Conservation (phyloP, 2,329 filamentous ascomycete species). For the Cyclaneusma minus region DNA sequence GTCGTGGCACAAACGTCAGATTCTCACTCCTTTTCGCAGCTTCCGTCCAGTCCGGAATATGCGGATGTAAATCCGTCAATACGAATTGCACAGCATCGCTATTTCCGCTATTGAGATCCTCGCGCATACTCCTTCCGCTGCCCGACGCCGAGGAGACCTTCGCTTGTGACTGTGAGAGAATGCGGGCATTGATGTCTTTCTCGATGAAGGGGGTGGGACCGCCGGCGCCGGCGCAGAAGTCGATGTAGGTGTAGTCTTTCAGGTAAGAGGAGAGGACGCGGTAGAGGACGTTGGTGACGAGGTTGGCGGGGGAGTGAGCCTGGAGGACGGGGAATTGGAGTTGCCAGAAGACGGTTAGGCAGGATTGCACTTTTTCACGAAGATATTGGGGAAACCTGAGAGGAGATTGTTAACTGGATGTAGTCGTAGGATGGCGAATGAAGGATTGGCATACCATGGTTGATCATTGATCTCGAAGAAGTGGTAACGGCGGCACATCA, state of each 20-base stretch:
- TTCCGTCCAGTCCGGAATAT: conserved; percentile 41
- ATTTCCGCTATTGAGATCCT: conserved; percentile 4
- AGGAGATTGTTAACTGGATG: conserved; percentile 4
- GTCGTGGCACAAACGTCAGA: conserved; percentile 40
- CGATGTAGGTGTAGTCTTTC: conserved; percentile 46
- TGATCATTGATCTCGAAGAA: conserved; percentile 56
- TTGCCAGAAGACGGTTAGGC: conserved; percentile 48
- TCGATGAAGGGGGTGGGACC: conserved; percentile 55
- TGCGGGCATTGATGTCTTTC: conserved; percentile 34
- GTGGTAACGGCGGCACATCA: conserved; percentile 41
- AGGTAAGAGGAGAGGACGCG: conserved; percentile 30
- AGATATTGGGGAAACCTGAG: conserved; percentile 50
- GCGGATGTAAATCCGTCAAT: conserved; percentile 51
- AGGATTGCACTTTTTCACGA: conserved; percentile 47
- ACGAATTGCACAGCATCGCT: conserved; percentile 35
- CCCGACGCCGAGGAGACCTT: conserved; percentile 8
- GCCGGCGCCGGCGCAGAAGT: conserved; percentile 63
- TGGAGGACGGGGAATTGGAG: conserved; percentile 42
- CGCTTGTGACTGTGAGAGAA: conserved; percentile 11
- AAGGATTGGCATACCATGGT: conserved; percentile 32
- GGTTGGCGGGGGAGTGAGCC: conserved; percentile 36
- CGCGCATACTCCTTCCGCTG: conserved; percentile 5
- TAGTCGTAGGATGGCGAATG: conserved; percentile 4
- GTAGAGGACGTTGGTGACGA: conserved; percentile 42
- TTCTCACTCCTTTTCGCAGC: conserved; percentile 35